Evolutionary conservation across 169 alveolate species (phyloP).

Genomic region (Cryptosporidium viatorum): DNA sequence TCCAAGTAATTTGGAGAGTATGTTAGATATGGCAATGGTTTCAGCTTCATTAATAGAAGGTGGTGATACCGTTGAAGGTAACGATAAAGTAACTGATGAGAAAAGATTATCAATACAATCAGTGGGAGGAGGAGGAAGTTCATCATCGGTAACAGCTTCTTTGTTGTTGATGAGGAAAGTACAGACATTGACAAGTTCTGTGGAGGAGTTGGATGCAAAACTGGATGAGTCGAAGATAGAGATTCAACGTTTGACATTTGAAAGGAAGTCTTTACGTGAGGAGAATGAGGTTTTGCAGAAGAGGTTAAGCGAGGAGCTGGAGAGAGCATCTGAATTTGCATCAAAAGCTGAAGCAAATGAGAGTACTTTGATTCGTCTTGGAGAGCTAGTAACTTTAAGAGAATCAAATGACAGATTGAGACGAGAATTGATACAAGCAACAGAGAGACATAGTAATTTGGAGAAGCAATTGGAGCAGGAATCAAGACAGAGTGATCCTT

Average conservation of each 20-base stretch:
- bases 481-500: conserved; percentile 39
- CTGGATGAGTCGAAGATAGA: conserved; percentile 58
- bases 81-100: not conserved
- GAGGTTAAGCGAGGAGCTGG: conserved; percentile 42
- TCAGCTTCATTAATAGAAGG: not conserved
- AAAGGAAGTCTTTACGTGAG: conserved; percentile 45
- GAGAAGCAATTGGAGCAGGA: conserved; percentile 49
- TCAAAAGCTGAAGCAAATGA: conserved; percentile 63
- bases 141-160: conserved; percentile 46
- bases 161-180: conserved; percentile 55
- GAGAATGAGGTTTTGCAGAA: conserved; percentile 58
- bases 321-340: conserved; percentile 60
- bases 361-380: conserved; percentile 57
- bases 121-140: not conserved
- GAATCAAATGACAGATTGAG: conserved; percentile 72
- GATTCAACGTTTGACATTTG: conserved; percentile 57
- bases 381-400: conserved; percentile 64
- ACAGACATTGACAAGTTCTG: conserved; percentile 21
- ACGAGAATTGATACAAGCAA: conserved; percentile 35
- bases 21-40: not conserved
- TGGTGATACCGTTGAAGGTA: not conserved
- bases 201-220: conserved; percentile 71
- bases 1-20: not conserved
- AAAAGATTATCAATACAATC: not conserved
- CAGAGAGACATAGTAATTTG: conserved; percentile 43